Evolutionary conservation across 345 rosid genomes (phyloP), one percentile per base, ranked within the genome.

Genomic region (Arabis hirsuta): DNA sequence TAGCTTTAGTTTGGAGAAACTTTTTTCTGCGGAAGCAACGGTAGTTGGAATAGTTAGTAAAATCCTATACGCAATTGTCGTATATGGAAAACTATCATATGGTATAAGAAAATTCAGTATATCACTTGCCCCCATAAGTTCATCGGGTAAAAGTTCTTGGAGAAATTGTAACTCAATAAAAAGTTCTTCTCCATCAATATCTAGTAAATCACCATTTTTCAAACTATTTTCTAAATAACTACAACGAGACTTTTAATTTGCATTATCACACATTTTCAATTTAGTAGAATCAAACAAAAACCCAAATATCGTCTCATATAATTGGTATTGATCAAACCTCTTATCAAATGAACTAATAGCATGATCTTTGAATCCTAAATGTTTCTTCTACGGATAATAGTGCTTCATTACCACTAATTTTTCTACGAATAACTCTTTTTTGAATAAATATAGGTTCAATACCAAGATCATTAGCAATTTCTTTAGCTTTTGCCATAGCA

Each of bases 251-350:
- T 45, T 45, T 45, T n/a, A 45, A n/a, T 1, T 14, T 0, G 14
- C 32, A 52, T 52, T 10, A 51, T 24, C 12, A 51, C 55, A 51
- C n/a, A 51, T 19, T 51, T 51, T 51, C 55, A 51, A 51, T 19
- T 3, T 51, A 3, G 3, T 10, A 10, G 27, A 20, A 52, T 52
- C 32, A 52, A 24, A 52, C n/a, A 10, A 22, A 51, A 51, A 51
- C 4, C n/a, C 55, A 51, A 51, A 51, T 22, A 51, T 51, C 3
- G 4, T 10, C 9, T 51, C 31, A 51, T 51, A 51, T 0, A 3
- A 3, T 22, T 51, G 12, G 4, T 51, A 51, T 22, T 26, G 31
- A 9, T 51, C 55, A 51, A 51, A 51, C 7, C 55, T 9, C 7
- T 22, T 51, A 9, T 10, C 7, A 51, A n/a, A n/a, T n/a, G n/a